Conservation (phyloP, 164 flowering plant species). For the Hamamelis virginiana region DNA sequence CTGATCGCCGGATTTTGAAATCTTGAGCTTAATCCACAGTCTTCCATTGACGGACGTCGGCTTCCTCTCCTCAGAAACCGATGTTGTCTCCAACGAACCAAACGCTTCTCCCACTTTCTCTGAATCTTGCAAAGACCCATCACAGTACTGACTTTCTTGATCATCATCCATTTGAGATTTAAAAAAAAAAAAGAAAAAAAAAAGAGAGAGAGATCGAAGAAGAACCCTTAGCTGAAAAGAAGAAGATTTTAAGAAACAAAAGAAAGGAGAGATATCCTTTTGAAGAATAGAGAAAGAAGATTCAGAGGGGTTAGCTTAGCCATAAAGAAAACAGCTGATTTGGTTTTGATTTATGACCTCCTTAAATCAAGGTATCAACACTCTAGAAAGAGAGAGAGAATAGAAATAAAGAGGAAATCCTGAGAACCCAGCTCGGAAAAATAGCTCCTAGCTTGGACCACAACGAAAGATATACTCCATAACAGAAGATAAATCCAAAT, state of each 20-base stretch:
- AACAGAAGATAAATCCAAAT: not conserved
- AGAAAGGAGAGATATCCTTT: not conserved
- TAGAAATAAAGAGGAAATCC: not conserved
- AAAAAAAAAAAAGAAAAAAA: no score
- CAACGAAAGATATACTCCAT: not conserved
- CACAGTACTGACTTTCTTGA: not conserved
- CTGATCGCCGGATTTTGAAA: not conserved
- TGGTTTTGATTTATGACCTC: not conserved
- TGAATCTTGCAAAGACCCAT: not conserved
- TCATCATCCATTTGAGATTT: not conserved
- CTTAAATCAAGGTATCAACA: not conserved
- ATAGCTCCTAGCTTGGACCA: not conserved
- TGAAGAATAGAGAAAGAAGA: not conserved
- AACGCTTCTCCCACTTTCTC: not conserved
- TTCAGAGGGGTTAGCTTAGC: not conserved
- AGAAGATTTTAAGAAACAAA: no score
- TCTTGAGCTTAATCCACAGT: slow-evolving; percentile 17
- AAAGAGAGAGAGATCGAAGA: not conserved
- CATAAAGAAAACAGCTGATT: not conserved
- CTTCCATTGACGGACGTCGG: not conserved
- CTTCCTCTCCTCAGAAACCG: not conserved
- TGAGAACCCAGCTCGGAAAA: not conserved
- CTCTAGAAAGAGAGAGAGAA: not conserved
- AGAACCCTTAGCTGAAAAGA: not conserved
- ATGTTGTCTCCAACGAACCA: no score